Evolutionary conservation across 768 basidiomycete species (phyloP).

Genomic region (Russula vinacea): DNA sequence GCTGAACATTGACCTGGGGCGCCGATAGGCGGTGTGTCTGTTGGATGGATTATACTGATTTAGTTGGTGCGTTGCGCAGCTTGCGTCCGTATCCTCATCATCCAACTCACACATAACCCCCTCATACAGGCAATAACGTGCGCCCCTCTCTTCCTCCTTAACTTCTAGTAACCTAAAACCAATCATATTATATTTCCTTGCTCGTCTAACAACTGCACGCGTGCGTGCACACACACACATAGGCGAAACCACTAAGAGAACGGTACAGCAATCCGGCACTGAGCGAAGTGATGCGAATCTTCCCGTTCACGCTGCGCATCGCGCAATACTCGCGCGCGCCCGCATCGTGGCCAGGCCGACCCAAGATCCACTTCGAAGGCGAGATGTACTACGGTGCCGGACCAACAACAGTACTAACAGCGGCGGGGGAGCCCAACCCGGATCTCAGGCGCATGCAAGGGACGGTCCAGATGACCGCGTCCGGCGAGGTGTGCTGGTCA

Average conservation of each 20-base stretch:
- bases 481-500: constrained; percentile 51
- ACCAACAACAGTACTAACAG: constrained; percentile 34
- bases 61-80: constrained; percentile 43
- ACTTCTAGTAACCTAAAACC: no score
- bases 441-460: no score
- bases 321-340: constrained; percentile 33
- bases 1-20: neutral
- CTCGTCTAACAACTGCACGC: no score
- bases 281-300: constrained; percentile 49
- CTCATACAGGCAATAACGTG: constrained; percentile 43
- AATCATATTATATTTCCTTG: no score
- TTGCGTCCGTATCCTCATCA: neutral
- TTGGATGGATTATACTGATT: constrained; percentile 57
- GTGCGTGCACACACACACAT: neutral
- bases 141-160: neutral
- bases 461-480: constrained; percentile 47
- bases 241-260: constrained; percentile 26
- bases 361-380: constrained; percentile 52
- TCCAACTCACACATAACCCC: neutral
- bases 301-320: constrained; percentile 49
- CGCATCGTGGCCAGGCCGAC: constrained; percentile 38
- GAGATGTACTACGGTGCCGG: constrained; percentile 22
- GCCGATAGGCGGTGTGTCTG: constrained; percentile 50
- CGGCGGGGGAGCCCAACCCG: constrained; percentile 34
- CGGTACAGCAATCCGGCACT: constrained; percentile 37